Evolutionary conservation across 257 asterid species (phyloP), one percentile per base, ranked within the genome.

Genomic region (Capsicum pubescens): DNA sequence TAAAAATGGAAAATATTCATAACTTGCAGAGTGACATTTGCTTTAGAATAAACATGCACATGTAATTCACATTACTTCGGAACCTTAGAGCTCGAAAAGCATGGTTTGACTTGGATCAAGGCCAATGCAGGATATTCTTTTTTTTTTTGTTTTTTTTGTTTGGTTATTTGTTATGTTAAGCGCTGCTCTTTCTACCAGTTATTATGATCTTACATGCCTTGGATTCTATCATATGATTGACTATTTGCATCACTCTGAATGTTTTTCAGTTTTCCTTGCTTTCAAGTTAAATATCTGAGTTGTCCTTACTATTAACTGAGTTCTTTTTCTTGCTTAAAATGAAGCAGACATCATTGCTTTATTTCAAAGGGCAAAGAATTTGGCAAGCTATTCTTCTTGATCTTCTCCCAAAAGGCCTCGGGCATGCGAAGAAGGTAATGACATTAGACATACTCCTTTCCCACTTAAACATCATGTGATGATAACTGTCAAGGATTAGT

Each of bases 321-420:
- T 32, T 16, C 12, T 79, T 84, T 36, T 83, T 87, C 82, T 81
- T 79, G 77, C 87, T 86, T 83, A 81, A 83, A 68, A 85, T 90
- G 92, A 87, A 88, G 83, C 83, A 96, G 99, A 93, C 92, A 63
- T 87, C 95, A 58, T 52, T 92, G 87, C 97, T 96, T 80, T 96
- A 91, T 89, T 96, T 96, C 92, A 92, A 98, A 92, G 99, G 99
- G 46, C 97, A 93, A 83, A 92, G 94, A 89, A 91, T 96, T 84
- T 96, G 99, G 99, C 80, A 86, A 87, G 95, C 98, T 48, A 90
- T 96, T 78, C 86, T 96, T 84, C 92, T 46, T 66, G 97, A 96
- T 85, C 98, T 96, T 86, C 97, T 96, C 55, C 98, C 97, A 1
- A 92, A 93, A 88, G 99, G 99, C 84, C 84, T 96, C 77, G 90